A percentile compares a stretch with the other conserved stretches of the same genome.
Conservation (phyloP, 176 grass and related monocot genomes). For the Cenchrus americanus region DNA sequence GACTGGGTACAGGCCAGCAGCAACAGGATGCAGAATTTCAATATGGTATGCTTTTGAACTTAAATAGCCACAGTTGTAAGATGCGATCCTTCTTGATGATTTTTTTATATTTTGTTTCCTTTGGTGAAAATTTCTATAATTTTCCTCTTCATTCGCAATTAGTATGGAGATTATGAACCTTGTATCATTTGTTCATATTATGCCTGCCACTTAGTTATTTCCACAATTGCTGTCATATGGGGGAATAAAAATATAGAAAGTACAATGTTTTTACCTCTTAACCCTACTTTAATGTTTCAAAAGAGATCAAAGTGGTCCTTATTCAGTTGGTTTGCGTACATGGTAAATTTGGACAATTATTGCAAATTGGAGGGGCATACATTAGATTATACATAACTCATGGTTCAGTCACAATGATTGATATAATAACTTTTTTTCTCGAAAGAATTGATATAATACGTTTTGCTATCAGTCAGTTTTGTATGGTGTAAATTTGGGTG, state of each 20-base stretch:
- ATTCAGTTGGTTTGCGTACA: not conserved
- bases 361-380: not conserved
- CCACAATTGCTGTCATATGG: too few relatives aligned
- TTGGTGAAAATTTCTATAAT: not conserved
- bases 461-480: not conserved
- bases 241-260: not conserved
- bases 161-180: too few relatives aligned
- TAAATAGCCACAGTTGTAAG: not conserved
- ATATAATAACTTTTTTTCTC: too few relatives aligned
- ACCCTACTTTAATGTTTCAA: too few relatives aligned
- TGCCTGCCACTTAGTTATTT: too few relatives aligned
- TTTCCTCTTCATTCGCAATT: too few relatives aligned
- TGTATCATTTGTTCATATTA: too few relatives aligned
- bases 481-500: slow-evolving; percentile 12
- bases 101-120: not conserved
- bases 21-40: not conserved
- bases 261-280: not conserved
- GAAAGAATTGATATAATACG: too few relatives aligned
- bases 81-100: not conserved
- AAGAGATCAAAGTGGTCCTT: too few relatives aligned
- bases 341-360: not conserved
- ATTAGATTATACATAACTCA: not conserved
- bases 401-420: too few relatives aligned
- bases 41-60: not conserved
- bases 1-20: not conserved